A percentile compares a stretch with the other conserved stretches of the same genome.
phyloP scores from a whole-genome alignment of 352 stramenopile species.

The Pythium dissimile region DNA sequence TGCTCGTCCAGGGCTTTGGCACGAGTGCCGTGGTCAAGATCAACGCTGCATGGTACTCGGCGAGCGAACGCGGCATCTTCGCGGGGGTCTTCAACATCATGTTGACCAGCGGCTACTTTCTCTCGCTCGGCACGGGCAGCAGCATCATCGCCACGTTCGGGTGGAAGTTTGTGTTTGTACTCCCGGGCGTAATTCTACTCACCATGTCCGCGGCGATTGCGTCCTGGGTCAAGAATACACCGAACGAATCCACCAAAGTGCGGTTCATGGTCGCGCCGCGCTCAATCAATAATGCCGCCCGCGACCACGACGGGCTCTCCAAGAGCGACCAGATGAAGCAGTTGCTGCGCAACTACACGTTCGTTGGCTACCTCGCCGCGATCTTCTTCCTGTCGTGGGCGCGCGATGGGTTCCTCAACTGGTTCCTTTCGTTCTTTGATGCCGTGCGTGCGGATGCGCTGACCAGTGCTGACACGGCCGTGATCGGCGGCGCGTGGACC shows the following conservation, averaged over 20 bases:
- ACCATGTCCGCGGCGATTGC: slow-evolving; percentile 55
- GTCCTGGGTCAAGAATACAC: slow-evolving; percentile 53
- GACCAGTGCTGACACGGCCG: slow-evolving; percentile 43
- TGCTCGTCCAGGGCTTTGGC: slow-evolving; percentile 73
- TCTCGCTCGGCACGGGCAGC: slow-evolving; percentile 60
- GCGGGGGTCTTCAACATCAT: slow-evolving; percentile 77
- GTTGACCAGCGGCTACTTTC: slow-evolving; percentile 71
- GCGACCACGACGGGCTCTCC: slow-evolving; percentile 19
- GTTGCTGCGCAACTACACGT: slow-evolving; percentile 55
- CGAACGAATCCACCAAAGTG: slow-evolving; percentile 39
- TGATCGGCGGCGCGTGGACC: slow-evolving; percentile 74
- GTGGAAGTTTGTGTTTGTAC: slow-evolving; percentile 71
- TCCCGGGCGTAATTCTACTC: slow-evolving; percentile 46
- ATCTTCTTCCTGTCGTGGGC: slow-evolving; percentile 76
- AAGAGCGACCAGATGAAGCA: slow-evolving; percentile 48
- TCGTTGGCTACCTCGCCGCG: slow-evolving; percentile 58
- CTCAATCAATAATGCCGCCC: slow-evolving; percentile 3
- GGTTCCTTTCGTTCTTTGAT: slow-evolving; percentile 78
- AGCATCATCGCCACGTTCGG: slow-evolving; percentile 60
- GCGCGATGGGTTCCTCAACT: slow-evolving; percentile 71
- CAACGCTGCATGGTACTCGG: slow-evolving; percentile 68
- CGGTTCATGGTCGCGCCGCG: slow-evolving; percentile 16
- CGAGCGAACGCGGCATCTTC: slow-evolving; percentile 65
- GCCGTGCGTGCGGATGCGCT: slow-evolving; percentile 42
- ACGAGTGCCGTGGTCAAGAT: slow-evolving; percentile 85